Evolutionary conservation across 2,329 filamentous ascomycete genomes (phyloP).

Genomic region (Aspergillus neotritici): DNA sequence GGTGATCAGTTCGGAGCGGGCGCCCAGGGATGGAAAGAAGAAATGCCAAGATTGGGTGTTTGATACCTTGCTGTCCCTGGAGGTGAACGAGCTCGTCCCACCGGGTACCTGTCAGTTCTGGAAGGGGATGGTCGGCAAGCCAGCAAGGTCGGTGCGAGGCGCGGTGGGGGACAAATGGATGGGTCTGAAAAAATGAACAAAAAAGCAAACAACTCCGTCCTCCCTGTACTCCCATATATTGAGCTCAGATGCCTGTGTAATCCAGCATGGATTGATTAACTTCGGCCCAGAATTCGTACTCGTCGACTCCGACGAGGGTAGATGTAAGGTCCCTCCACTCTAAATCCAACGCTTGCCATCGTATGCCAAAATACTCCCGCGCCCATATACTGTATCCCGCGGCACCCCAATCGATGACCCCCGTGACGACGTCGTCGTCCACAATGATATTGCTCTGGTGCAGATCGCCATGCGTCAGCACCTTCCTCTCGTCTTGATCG

Average conservation of each 20-base stretch:
- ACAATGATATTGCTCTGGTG: conserved; percentile 13
- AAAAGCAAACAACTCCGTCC: no score
- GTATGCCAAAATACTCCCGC: conserved; percentile 11
- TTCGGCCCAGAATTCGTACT: conserved; percentile 11
- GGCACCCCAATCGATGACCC: conserved; percentile 11
- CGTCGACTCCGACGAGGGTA: conserved; percentile 4
- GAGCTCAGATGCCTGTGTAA: conserved; percentile 8
- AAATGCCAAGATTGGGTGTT: conserved; percentile 25
- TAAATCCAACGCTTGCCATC: conserved; percentile 7
- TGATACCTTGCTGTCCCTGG: conserved; percentile 19
- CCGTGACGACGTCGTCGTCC: conserved; percentile 3
- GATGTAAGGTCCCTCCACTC: conserved; percentile 6
- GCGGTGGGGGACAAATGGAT: conserved; percentile 11
- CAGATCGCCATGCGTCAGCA: conserved; percentile 12
- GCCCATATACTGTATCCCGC: conserved; percentile 11
- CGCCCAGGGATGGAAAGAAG: conserved; percentile 16
- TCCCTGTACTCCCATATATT: no score
- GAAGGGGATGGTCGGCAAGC: conserved; percentile 18
- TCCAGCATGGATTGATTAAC: conserved; percentile 10
- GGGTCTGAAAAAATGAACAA: conserved; percentile 1
- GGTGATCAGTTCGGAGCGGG: conserved; percentile 15
- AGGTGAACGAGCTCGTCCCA: conserved; percentile 22
- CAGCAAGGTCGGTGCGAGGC: conserved; percentile 2
- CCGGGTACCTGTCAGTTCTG: conserved; percentile 20
- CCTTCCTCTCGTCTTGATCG: conserved; percentile 5